These are phyloP conservation scores for Alternaria burnsii DNA, from an alignment of 2,329 filamentous ascomycete genomes.

Conservation along the genomic window DNA sequence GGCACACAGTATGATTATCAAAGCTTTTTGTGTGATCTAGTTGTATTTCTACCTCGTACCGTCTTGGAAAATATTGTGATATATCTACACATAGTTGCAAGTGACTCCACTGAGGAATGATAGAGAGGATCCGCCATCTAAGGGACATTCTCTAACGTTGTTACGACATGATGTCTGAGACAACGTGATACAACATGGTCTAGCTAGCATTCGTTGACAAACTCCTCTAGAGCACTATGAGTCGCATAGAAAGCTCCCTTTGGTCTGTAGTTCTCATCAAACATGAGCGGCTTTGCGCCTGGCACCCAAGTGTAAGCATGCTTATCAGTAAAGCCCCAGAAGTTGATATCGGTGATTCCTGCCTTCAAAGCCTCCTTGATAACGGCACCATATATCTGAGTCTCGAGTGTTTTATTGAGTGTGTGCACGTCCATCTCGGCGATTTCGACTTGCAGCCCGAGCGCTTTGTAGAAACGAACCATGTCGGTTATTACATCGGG, in stretches of 20 bases:
- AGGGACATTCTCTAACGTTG: too few species aligned
- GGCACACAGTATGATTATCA: too few species aligned
- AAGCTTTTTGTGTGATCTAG: too few species aligned
- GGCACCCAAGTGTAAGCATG: slow-evolving; percentile 16
- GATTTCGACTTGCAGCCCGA: slow-evolving; percentile 16
- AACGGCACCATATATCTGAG: slow-evolving; percentile 11
- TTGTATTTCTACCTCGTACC: too few species aligned
- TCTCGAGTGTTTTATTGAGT: slow-evolving; percentile 5
- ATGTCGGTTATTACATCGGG: slow-evolving; percentile 13
- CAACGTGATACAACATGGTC: background rate
- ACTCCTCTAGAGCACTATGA: slow-evolving; percentile 4
- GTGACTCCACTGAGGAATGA: too few species aligned
- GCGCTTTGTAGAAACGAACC: slow-evolving; percentile 11
- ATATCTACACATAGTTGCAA: too few species aligned
- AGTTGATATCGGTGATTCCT: slow-evolving; percentile 18
- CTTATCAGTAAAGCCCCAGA: slow-evolving; percentile 22
- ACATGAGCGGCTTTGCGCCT: slow-evolving; percentile 21
- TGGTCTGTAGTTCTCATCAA: slow-evolving; percentile 12
- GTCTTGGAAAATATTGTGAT: too few species aligned
- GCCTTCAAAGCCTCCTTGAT: slow-evolving; percentile 13
- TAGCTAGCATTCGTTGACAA: background rate
- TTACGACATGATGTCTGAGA: background rate
- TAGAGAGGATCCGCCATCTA: too few species aligned
- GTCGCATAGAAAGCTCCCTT: slow-evolving; percentile 13
- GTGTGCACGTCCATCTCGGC: slow-evolving; percentile 19